A percentile compares a stretch with the other conserved stretches of the same genome.
phyloP scores from a whole-genome alignment of 192 early-diverging fungal genomes.

The Coemansia reversa region DNA sequence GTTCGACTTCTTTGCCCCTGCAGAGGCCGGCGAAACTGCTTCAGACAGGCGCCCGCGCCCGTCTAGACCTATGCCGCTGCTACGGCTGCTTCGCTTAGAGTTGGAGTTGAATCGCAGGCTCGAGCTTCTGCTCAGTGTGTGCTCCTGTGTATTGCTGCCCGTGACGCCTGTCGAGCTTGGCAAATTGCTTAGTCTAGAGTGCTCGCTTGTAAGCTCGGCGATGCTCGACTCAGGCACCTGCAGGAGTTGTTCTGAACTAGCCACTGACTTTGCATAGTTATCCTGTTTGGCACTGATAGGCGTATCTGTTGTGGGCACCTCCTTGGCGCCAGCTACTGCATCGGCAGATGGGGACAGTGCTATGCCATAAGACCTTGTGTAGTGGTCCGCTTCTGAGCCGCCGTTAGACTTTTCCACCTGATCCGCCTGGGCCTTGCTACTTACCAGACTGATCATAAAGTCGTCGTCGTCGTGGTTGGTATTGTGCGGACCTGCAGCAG shows the following conservation, averaged over 20 bases:
- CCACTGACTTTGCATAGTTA: no score
- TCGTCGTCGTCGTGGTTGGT: not conserved
- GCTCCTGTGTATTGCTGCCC: not conserved
- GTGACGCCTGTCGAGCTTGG: not conserved
- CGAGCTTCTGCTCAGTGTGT: slow-evolving; percentile 33
- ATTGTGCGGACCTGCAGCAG: not conserved
- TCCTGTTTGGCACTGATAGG: no score
- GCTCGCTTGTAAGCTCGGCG: slow-evolving; percentile 14
- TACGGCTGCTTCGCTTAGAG: slow-evolving; percentile 4
- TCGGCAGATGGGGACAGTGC: not conserved
- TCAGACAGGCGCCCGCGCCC: slow-evolving; percentile 44
- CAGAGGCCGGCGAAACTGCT: slow-evolving; percentile 11
- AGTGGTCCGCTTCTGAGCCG: not conserved
- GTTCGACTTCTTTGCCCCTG: slow-evolving; percentile 22
- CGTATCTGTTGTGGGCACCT: no score
- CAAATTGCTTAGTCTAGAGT: not conserved
- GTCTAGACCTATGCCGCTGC: not conserved
- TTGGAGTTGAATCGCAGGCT: slow-evolving; percentile 29
- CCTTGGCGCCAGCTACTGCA: not conserved
- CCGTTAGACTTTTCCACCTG: not conserved
- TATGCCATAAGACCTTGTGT: not conserved
- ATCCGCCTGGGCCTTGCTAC: not conserved
- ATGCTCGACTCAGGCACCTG: no score
- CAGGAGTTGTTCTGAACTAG: no score
- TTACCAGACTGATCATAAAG: slow-evolving; percentile 10